Conservation (phyloP, 768 basidiomycete species). For the Inosperma sp. region DNA sequence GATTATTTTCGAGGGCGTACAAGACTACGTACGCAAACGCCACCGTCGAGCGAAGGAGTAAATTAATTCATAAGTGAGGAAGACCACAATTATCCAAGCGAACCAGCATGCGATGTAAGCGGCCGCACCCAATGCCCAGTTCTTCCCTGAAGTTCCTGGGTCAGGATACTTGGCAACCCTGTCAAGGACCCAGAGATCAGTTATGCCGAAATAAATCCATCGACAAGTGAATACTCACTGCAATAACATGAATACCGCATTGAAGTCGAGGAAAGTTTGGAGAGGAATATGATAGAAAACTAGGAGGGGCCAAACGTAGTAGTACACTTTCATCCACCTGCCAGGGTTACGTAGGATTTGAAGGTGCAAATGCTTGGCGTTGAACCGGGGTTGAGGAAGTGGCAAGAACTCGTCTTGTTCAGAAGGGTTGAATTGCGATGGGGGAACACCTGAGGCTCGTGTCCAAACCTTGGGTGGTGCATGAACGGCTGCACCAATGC, state of each 20-base stretch:
- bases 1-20: conserved; percentile 9
- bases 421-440: conserved; percentile 16
- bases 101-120: conserved; percentile 83
- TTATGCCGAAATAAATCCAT: conserved; percentile 1
- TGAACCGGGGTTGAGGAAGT: conserved; percentile 59
- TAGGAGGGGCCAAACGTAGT: conserved; percentile 65
- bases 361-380: conserved; percentile 60
- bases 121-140: conserved; percentile 78
- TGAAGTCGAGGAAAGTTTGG: conserved; percentile 87
- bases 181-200: conserved; percentile 1
- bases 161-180: conserved; percentile 76
- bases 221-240: conserved; percentile 54
- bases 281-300: conserved; percentile 67
- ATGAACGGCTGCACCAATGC: conserved; percentile 29
- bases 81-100: conserved; percentile 67
- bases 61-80: conserved; percentile 71
- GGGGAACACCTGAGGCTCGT: conserved; percentile 15
- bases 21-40: conserved; percentile 64
- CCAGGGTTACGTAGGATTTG: conserved; percentile 63
- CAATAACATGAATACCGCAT: conserved; percentile 75
- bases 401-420: conserved; percentile 18
- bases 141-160: conserved; percentile 62
- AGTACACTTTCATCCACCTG: conserved; percentile 51
- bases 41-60: conserved; percentile 73
- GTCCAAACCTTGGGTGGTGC: conserved; percentile 21